These are phyloP conservation scores for Harringtonia aguacate DNA, from an alignment of 2,329 filamentous ascomycete species.

Conservation along the genomic window DNA sequence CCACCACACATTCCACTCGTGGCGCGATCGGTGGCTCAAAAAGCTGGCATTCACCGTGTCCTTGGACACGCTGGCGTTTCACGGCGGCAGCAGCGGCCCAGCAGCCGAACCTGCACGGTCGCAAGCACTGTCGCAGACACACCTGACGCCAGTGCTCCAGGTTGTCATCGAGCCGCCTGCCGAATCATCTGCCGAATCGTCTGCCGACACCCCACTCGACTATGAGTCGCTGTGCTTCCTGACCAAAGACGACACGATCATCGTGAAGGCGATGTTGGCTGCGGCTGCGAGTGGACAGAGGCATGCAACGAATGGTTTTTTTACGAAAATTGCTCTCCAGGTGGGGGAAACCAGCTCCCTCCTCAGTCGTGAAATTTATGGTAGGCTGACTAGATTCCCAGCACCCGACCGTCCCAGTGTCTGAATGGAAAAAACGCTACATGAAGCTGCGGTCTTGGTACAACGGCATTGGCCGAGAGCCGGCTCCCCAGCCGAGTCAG, in stretches of 20 bases:
- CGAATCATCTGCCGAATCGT: neutral
- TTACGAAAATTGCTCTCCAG: neutral
- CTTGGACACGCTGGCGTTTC: neutral
- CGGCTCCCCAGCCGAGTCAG: neutral
- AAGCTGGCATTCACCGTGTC: neutral
- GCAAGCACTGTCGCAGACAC: too few species aligned
- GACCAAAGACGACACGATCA: neutral
- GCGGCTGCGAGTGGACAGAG: neutral
- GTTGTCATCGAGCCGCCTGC: neutral
- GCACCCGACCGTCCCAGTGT: neutral
- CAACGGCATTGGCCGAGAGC: neutral
- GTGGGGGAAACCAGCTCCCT: too few species aligned
- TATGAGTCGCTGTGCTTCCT: neutral
- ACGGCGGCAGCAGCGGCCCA: neutral
- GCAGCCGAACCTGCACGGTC: neutral
- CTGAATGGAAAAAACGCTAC: neutral
- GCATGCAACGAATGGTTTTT: neutral
- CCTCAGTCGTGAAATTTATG: too few species aligned
- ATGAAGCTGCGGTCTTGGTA: neutral
- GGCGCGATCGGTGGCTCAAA: conserved; percentile 14
- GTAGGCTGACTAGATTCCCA: neutral
- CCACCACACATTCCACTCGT: conserved; percentile 20
- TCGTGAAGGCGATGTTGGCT: neutral
- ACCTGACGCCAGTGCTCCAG: too few species aligned
- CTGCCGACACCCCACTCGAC: neutral